Percentiles rank a stretch among this genome's conserved stretches.
phyloP scores from a whole-genome alignment of 129 eudicot species.

The Lonicera japonica region DNA sequence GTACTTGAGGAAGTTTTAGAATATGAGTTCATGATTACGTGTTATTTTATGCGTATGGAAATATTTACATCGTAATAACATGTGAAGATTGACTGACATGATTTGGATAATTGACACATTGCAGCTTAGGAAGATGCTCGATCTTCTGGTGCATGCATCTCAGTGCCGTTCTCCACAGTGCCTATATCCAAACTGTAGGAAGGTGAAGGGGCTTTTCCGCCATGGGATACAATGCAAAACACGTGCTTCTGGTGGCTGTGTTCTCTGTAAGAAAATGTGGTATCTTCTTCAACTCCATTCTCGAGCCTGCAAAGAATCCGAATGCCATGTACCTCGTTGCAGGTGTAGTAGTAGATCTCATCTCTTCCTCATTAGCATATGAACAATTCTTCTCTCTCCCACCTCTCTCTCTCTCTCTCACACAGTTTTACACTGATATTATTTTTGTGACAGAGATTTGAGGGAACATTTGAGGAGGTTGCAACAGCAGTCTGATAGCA shows the following conservation, averaged over 20 bases:
- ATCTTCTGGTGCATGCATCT: slow-evolving; percentile 90
- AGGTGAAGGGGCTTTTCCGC: slow-evolving; percentile 93
- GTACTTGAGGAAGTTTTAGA: neutral
- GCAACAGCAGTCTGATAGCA: slow-evolving; percentile 77
- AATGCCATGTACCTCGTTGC: slow-evolving; percentile 87
- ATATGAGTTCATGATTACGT: too few species aligned
- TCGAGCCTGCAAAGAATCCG: slow-evolving; percentile 83
- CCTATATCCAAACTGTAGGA: slow-evolving; percentile 79
- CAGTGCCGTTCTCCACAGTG: slow-evolving; percentile 82
- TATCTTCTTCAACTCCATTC: slow-evolving; percentile 92
- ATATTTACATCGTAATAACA: too few species aligned
- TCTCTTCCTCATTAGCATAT: too few species aligned
- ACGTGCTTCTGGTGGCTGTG: slow-evolving; percentile 86
- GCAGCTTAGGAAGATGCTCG: slow-evolving; percentile 96
- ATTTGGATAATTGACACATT: slow-evolving; percentile 12
- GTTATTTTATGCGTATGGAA: too few species aligned
- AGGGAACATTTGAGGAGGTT: slow-evolving; percentile 69
- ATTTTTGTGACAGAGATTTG: slow-evolving; percentile 44
- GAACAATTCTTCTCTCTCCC: too few species aligned
- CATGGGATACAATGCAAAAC: slow-evolving; percentile 71
- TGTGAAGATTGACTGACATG: neutral
- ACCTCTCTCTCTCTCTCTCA: neutral
- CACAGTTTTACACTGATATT: neutral
- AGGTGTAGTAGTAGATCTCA: slow-evolving; percentile 27
- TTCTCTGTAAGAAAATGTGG: slow-evolving; percentile 90